A percentile compares a stretch with the other conserved stretches of the same genome.
Evolutionary conservation across 2,329 filamentous ascomycete species (phyloP).

Genomic region (Neofusicoccum ribis): DNA sequence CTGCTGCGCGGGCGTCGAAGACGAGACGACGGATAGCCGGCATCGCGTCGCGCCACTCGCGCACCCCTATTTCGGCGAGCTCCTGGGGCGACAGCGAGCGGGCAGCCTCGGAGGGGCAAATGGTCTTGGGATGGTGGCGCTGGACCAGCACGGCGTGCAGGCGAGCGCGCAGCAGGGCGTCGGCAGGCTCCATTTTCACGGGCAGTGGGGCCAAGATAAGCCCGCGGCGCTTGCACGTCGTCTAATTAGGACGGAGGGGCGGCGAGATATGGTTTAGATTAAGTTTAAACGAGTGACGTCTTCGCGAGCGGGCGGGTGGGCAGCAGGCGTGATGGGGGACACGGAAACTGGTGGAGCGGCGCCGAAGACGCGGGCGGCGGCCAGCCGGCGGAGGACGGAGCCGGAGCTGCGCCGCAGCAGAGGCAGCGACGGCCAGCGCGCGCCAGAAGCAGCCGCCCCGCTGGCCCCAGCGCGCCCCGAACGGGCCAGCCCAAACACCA

Average conservation of each 20-base stretch:
- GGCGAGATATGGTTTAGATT: constrained; percentile 5
- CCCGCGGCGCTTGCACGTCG: neutral
- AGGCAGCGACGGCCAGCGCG: too few relatives aligned
- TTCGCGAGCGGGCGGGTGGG: neutral
- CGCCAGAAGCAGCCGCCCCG: too few relatives aligned
- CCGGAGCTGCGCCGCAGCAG: too few relatives aligned
- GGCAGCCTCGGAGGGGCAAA: constrained; percentile 55
- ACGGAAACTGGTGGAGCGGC: too few relatives aligned
- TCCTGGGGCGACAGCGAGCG: constrained; percentile 46
- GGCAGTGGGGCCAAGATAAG: neutral
- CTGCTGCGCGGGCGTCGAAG: constrained; percentile 43
- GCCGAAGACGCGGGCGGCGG: too few relatives aligned
- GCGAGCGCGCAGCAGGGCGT: constrained; percentile 24
- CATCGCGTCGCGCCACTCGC: constrained; percentile 52
- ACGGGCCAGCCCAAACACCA: neutral
- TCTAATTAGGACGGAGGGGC: neutral
- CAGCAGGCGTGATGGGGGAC: too few relatives aligned
- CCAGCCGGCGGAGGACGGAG: too few relatives aligned
- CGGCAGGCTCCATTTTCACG: neutral
- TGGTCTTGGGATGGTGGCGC: constrained; percentile 49
- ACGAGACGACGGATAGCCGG: constrained; percentile 42
- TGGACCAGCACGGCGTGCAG: constrained; percentile 30
- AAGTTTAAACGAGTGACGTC: constrained; percentile 14
- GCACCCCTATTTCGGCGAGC: constrained; percentile 30
- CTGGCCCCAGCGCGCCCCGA: too few relatives aligned